phyloP scores from a whole-genome alignment of 2,329 filamentous ascomycete species.

The Helminthosporium solani region DNA sequence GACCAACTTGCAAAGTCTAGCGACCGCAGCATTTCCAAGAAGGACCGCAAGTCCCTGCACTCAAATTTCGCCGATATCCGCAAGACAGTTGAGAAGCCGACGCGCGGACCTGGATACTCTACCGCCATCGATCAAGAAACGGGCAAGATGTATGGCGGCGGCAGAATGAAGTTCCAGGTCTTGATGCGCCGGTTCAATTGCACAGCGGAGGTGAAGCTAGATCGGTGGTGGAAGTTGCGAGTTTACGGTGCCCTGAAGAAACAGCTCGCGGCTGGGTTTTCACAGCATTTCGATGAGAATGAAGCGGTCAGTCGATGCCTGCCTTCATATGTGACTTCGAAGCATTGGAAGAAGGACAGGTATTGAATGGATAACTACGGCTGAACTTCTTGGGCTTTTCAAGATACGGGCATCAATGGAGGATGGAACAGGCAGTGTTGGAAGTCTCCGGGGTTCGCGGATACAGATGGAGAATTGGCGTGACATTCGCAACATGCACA shows the following conservation, averaged over 20 bases:
- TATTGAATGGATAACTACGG: no score
- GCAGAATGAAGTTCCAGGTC: slow-evolving; percentile 60
- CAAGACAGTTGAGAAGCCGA: slow-evolving; percentile 65
- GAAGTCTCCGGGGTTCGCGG: no score
- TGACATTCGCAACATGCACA: no score
- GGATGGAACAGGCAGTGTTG: no score
- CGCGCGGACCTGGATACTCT: slow-evolving; percentile 65
- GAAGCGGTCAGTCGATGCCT: slow-evolving; percentile 35
- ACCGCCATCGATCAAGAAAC: slow-evolving; percentile 63
- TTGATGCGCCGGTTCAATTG: slow-evolving; percentile 58
- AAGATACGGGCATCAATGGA: no score
- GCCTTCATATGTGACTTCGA: slow-evolving; percentile 31
- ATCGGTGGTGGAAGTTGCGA: slow-evolving; percentile 73
- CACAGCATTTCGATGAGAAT: slow-evolving; percentile 41
- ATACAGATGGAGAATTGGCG: no score
- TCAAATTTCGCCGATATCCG: slow-evolving; percentile 66
- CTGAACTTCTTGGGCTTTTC: no score
- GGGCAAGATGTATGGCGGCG: slow-evolving; percentile 59
- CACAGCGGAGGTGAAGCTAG: slow-evolving; percentile 62
- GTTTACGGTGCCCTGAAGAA: slow-evolving; percentile 62
- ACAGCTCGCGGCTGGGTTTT: slow-evolving; percentile 52
- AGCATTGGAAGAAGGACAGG: slow-evolving; percentile 10
- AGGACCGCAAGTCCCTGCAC: slow-evolving; percentile 66
- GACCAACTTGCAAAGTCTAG: slow-evolving; percentile 61
- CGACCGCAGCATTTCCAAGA: slow-evolving; percentile 64